Evolutionary conservation across 768 basidiomycete genomes (phyloP).

Genomic region (Ramaria sp.): DNA sequence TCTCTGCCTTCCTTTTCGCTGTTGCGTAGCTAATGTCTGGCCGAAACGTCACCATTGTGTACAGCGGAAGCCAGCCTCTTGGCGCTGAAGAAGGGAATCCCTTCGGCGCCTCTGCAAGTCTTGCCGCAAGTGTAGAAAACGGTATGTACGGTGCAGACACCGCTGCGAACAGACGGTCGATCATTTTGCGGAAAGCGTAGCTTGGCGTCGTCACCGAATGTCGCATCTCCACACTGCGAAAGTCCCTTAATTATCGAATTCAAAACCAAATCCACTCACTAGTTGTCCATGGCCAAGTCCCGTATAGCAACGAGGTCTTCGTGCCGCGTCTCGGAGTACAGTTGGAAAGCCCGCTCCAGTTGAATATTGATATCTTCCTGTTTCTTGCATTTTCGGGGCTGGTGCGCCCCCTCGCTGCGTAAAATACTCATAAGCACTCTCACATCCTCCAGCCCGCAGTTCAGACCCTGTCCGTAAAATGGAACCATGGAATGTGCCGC

Average conservation of each 20-base stretch:
- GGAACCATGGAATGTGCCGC: slow-evolving; percentile 99
- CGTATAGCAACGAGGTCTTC: slow-evolving; percentile 86
- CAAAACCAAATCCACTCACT: slow-evolving; percentile 45
- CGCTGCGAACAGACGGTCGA: slow-evolving; percentile 50
- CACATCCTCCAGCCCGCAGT: slow-evolving; percentile 96
- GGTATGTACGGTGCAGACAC: slow-evolving; percentile 16
- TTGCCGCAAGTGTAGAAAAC: slow-evolving; percentile 38
- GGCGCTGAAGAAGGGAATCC: slow-evolving; percentile 46
- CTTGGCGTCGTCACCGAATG: slow-evolving; percentile 76
- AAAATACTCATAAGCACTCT: slow-evolving; percentile 74
- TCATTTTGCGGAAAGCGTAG: slow-evolving; percentile 67
- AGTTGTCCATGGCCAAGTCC: slow-evolving; percentile 92
- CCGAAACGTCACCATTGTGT: slow-evolving; percentile 97
- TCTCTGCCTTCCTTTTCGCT: slow-evolving; percentile 55
- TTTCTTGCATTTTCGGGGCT: slow-evolving; percentile 28
- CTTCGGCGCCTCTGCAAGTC: slow-evolving; percentile 5
- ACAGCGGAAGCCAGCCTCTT: slow-evolving; percentile 82
- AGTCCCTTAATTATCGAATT: neutral
- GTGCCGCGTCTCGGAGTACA: slow-evolving; percentile 75
- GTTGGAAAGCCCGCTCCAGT: slow-evolving; percentile 54
- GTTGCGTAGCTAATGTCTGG: slow-evolving; percentile 88
- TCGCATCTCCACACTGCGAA: slow-evolving; percentile 80
- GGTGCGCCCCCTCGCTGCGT: slow-evolving; percentile 50
- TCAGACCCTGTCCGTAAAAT: slow-evolving; percentile 94
- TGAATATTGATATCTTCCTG: slow-evolving; percentile 36